Conservation (phyloP, 495 filamentous ascomycete species). For the Lepraria neglecta region DNA sequence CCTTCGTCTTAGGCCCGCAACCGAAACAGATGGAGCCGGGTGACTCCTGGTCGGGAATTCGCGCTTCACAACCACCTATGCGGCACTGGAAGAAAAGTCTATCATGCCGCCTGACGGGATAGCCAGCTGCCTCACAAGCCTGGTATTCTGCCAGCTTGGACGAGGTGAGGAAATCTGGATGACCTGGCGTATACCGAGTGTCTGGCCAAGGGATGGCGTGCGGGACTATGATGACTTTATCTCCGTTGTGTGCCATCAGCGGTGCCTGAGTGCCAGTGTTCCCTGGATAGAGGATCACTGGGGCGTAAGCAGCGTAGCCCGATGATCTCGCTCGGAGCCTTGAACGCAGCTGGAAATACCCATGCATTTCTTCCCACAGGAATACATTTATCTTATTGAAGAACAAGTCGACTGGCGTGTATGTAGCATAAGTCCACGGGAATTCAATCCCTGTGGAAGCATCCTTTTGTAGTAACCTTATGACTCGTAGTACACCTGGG, state of each 20-base stretch:
- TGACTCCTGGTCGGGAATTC: conserved; percentile 48
- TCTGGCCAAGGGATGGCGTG: conserved; percentile 20
- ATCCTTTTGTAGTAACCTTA: too few species aligned
- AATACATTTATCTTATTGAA: conserved; percentile 2
- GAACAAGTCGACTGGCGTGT: neutral
- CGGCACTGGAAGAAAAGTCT: conserved; percentile 28
- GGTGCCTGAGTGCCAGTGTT: conserved; percentile 7
- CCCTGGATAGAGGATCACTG: conserved; percentile 16
- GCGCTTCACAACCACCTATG: conserved; percentile 33
- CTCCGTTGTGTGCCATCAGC: conserved; percentile 11
- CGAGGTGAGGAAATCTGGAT: conserved; percentile 22
- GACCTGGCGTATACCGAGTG: conserved; percentile 9
- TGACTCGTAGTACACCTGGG: too few species aligned
- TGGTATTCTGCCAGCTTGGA: conserved; percentile 25
- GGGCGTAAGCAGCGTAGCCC: neutral
- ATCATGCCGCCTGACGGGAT: conserved; percentile 23
- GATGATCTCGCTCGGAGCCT: neutral
- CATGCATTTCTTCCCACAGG: conserved; percentile 7
- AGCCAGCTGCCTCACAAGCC: conserved; percentile 21
- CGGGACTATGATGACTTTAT: conserved; percentile 7
- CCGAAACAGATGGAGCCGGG: conserved; percentile 36
- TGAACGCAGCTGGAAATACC: conserved; percentile 4
- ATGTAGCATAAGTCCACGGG: conserved; percentile 12
- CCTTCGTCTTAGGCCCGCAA: conserved; percentile 40
- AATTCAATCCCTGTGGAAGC: too few species aligned